Percentiles rank a stretch among this genome's conserved stretches.
Conservation (phyloP, 2,329 filamentous ascomycete species). For the Cryphonectria parasitica region DNA sequence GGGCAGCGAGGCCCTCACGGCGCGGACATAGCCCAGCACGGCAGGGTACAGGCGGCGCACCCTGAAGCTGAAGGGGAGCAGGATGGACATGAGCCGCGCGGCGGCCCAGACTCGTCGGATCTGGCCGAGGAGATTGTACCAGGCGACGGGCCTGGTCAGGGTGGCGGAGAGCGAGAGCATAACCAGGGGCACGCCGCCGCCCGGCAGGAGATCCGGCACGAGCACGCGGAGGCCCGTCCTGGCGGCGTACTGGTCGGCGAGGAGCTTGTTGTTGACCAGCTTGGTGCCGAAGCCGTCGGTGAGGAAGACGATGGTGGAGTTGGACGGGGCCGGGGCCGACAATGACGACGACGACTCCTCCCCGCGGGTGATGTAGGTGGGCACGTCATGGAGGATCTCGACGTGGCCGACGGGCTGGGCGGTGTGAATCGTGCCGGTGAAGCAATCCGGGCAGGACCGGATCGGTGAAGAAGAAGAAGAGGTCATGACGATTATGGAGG, state of each 20-base stretch:
- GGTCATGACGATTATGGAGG: background rate
- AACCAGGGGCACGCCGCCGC: constrained; percentile 30
- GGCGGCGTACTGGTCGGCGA: constrained; percentile 31
- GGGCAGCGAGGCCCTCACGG: constrained; percentile 36
- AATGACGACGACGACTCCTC: background rate
- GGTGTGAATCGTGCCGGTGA: constrained; percentile 24
- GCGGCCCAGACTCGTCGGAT: constrained; percentile 11
- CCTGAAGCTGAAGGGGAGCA: constrained; percentile 19
- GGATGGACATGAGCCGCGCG: constrained; percentile 7
- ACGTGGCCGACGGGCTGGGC: constrained; percentile 21
- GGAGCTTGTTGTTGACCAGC: constrained; percentile 32
- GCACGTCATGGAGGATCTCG: constrained; percentile 25
- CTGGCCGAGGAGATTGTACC: constrained; percentile 22
- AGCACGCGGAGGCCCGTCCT: constrained; percentile 34
- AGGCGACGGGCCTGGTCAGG: constrained; percentile 22
- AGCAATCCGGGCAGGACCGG: constrained; percentile 20
- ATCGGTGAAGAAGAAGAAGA: background rate
- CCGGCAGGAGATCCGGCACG: constrained; percentile 35
- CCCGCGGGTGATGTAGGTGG: constrained; percentile 27
- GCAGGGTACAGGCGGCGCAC: constrained; percentile 33
- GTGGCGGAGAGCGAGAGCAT: constrained; percentile 30
- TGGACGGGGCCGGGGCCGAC: background rate
- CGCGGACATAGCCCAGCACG: constrained; percentile 38
- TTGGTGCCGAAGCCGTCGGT: constrained; percentile 31
- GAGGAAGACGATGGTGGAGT: constrained; percentile 31